Evolutionary conservation across 2,329 filamentous ascomycete species (phyloP).

Genomic region (Talaromyces amestolkiae): DNA sequence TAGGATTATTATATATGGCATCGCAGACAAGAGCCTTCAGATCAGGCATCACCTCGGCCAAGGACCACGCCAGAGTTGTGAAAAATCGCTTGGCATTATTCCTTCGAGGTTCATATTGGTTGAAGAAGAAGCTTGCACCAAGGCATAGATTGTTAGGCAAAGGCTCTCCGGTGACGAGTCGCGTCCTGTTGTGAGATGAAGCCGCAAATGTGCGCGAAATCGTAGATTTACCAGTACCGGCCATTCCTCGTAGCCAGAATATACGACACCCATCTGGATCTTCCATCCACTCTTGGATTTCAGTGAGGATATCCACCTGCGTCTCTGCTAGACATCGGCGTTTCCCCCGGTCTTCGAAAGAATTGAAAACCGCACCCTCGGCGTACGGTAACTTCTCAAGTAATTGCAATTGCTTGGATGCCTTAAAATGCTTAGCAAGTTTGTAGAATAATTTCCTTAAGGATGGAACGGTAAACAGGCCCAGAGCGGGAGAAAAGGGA

Average conservation of each 20-base stretch:
- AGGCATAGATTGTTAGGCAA: conserved; percentile 21
- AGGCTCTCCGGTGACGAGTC: neutral
- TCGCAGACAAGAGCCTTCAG: neutral
- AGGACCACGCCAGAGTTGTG: conserved; percentile 27
- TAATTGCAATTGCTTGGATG: neutral
- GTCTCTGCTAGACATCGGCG: neutral
- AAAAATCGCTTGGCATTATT: conserved; percentile 35
- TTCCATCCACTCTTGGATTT: neutral
- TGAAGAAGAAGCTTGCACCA: conserved; percentile 47
- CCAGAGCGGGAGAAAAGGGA: neutral
- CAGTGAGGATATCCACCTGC: neutral
- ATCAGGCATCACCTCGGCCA: neutral
- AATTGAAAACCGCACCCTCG: neutral
- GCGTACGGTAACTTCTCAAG: neutral
- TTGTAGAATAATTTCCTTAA: neutral
- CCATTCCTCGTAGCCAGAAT: neutral
- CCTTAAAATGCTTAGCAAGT: neutral
- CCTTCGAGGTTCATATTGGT: conserved; percentile 38
- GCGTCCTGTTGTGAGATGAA: neutral
- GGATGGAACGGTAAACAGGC: neutral
- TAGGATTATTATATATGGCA: neutral
- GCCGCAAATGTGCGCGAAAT: neutral
- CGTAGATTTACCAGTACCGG: neutral
- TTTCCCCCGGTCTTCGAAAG: neutral
- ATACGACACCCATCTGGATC: neutral